A percentile compares a stretch with the other conserved stretches of the same genome.
Conservation (phyloP, 1,139 yeast species). For the Hanseniaspora sp. region DNA sequence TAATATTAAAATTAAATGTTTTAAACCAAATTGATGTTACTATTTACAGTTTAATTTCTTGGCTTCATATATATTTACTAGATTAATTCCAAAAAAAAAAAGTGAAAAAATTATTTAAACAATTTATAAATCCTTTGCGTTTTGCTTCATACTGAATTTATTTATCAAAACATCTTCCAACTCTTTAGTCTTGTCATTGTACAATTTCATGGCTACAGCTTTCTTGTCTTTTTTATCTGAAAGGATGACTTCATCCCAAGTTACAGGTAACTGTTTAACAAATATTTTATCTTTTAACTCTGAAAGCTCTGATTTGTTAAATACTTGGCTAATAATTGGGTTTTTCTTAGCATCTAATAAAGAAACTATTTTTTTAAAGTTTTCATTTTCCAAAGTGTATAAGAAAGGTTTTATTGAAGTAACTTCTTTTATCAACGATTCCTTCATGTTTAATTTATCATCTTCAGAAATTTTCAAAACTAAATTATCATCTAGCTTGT, state of each 20-base stretch:
- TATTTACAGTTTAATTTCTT: background rate
- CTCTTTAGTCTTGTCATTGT: conserved; percentile 2
- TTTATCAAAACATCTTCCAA: conserved; percentile 6
- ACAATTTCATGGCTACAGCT: conserved; percentile 9
- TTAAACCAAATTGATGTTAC: background rate
- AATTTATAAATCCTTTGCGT: conserved; percentile 1
- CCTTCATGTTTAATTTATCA: conserved; percentile 20
- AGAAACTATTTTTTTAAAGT: conserved; percentile 19
- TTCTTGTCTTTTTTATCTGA: conserved; percentile 4
- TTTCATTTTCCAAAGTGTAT: conserved; percentile 22
- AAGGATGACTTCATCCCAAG: conserved; percentile 10
- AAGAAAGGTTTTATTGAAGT: conserved; percentile 19
- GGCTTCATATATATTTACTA: background rate
- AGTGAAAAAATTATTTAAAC: background rate
- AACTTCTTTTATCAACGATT: conserved; percentile 26
- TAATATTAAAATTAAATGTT: background rate
- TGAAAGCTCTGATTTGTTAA: background rate
- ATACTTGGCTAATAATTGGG: background rate
- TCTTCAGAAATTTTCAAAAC: background rate
- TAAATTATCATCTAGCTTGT: conserved; percentile 22
- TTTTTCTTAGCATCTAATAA: conserved; percentile 1
- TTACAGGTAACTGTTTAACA: background rate
- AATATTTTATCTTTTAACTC: conserved; percentile 3
- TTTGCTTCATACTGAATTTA: conserved; percentile 7
- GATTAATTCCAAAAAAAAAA: no score